Conservation (phyloP, 768 basidiomycete genomes). For the Clitopilus hobsonii region DNA sequence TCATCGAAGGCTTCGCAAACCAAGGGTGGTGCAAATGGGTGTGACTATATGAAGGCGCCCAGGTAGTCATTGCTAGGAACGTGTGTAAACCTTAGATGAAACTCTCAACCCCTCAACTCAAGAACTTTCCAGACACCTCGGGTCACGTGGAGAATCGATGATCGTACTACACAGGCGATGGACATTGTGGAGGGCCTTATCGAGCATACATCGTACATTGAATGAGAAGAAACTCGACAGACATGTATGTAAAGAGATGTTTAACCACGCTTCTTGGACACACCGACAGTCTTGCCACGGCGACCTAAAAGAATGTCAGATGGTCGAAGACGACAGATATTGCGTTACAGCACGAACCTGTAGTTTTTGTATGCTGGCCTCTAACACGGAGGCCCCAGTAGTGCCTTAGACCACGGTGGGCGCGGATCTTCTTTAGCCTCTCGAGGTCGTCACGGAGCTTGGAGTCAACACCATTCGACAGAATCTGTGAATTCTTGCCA, state of each 20-base stretch:
- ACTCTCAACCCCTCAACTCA: background rate
- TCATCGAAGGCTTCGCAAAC: constrained; percentile 32
- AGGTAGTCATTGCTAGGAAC: constrained; percentile 18
- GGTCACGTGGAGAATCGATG: constrained; percentile 8
- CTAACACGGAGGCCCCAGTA: constrained; percentile 94
- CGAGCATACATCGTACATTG: constrained; percentile 9
- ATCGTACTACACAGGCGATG: background rate
- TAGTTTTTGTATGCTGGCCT: constrained; percentile 99
- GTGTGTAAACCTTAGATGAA: background rate
- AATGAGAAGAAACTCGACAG: constrained; percentile 5
- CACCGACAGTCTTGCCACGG: constrained; percentile 94
- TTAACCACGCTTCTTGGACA: constrained; percentile 83
- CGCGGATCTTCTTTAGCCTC: constrained; percentile 97
- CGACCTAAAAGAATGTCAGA: constrained; percentile 49
- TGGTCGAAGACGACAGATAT: constrained; percentile 2
- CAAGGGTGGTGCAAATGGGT: constrained; percentile 37
- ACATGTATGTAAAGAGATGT: constrained; percentile 10
- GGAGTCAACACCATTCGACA: constrained; percentile 96
- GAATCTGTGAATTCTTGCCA: constrained; percentile 93
- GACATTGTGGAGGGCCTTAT: constrained; percentile 7
- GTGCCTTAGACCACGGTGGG: constrained; percentile 90
- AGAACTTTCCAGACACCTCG: constrained; percentile 6
- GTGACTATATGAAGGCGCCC: constrained; percentile 12
- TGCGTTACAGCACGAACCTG: constrained; percentile 49
- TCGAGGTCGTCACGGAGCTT: constrained; percentile 98